Evolutionary conservation across 75 land plant genomes (phyloP), one percentile per base, ranked within the genome.

Genomic region (Sequoiadendron giganteum): DNA sequence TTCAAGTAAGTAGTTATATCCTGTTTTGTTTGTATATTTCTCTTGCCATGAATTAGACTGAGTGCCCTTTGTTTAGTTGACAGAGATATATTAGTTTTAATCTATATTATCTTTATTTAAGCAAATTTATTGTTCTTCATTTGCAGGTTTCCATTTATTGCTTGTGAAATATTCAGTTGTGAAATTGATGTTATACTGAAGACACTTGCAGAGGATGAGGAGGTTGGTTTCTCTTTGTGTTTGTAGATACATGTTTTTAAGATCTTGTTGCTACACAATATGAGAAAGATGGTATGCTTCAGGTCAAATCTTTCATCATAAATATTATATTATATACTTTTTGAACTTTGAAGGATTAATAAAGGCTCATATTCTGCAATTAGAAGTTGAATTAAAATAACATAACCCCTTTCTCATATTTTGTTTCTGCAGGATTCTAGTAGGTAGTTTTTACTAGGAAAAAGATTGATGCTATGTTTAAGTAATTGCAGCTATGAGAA

Each of bases 91-190:
- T 2, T 11, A 34, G 2, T 73, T 32, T 73, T 30, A 2, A 10
- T 10, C 3, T 73, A 73, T 73, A 34, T 73, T 73, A 73, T 10
- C 38, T 73, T 34, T 73, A 73, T 73, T 34, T 73, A 32, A 10
- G 32, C 36, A 32, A 32, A 3, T 11, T 73, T 73, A 1, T 73
- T 32, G 28, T 32, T 73, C 10, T 73, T 73, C 38, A 73, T 34
- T 73, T 90, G 77, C 91, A 98, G 99, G 91, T 95, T 97, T 92
- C 97, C 99, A 83, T 98, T 95, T 86, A 91, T 98, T 87, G 94
- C 99, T 14, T 98, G 98, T 90, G 98, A 98, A 85, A 93, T 98
- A 70, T 96, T 98, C 86, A 96, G 98, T 13, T 98, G 99, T 92
- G 99, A 97, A 78, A 95, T 97, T 85, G 99, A 98, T 89, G 91